Percentiles rank a stretch among this genome's conserved stretches.
Evolutionary conservation across 2,329 filamentous ascomycete genomes (phyloP).

Genomic region (Trichoderma simmonsii): DNA sequence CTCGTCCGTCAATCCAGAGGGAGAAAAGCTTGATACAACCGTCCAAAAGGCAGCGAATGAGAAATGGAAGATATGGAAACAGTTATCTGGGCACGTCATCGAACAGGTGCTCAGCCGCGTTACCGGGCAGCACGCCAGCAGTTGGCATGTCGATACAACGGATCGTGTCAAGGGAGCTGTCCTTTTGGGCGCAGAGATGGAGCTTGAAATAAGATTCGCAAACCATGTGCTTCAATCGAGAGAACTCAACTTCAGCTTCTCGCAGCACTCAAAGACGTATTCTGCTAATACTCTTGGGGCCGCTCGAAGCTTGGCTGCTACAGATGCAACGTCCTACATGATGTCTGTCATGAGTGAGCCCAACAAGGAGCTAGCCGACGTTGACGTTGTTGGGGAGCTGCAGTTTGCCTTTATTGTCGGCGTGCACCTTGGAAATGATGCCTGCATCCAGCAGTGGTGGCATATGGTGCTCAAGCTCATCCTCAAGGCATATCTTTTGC

Average conservation of each 20-base stretch:
- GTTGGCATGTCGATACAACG: constrained; percentile 53
- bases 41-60: constrained; percentile 23
- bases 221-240: constrained; percentile 33
- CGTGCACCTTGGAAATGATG: constrained; percentile 54
- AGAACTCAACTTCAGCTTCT: constrained; percentile 49
- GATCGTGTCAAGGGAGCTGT: constrained; percentile 49
- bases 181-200: constrained; percentile 36
- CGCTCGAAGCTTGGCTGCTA: constrained; percentile 43
- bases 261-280: constrained; percentile 42
- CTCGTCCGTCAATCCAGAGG: constrained; percentile 25
- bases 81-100: constrained; percentile 49
- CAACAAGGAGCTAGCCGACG: constrained; percentile 28
- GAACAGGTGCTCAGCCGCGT: constrained; percentile 45
- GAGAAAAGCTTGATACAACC: constrained; percentile 2
- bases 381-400: constrained; percentile 55
- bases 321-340: constrained; percentile 49
- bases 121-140: constrained; percentile 38
- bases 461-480: constrained; percentile 51
- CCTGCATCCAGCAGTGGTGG: constrained; percentile 62
- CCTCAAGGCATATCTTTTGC: constrained; percentile 49
- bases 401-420: constrained; percentile 59
- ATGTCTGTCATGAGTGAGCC: constrained; percentile 36
- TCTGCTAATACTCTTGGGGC: constrained; percentile 37
- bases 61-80: constrained; percentile 46
- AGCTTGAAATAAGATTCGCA: constrained; percentile 40